Conservation (phyloP, 2,329 filamentous ascomycete genomes). For the Clonostachys byssicola region DNA sequence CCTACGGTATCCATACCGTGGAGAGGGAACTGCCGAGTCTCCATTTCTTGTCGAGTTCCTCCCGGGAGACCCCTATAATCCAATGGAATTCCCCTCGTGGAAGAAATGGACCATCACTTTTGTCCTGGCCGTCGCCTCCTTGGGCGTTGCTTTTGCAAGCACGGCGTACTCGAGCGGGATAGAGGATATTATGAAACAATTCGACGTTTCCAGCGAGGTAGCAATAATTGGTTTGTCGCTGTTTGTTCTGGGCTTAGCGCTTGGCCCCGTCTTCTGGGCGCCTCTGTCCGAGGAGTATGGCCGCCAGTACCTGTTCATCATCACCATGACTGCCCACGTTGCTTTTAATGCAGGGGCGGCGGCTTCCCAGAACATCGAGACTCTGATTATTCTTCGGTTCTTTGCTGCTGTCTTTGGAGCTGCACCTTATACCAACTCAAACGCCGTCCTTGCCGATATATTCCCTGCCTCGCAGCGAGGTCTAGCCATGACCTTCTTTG, state of each 20-base stretch:
- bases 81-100: constrained; percentile 45
- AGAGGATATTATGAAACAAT: constrained; percentile 61
- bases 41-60: constrained; percentile 63
- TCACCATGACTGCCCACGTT: constrained; percentile 50
- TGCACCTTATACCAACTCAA: constrained; percentile 49
- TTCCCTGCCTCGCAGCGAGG: constrained; percentile 44
- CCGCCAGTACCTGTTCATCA: constrained; percentile 53
- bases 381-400: constrained; percentile 57
- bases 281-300: constrained; percentile 50
- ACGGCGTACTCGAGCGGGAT: constrained; percentile 40
- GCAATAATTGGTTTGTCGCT: constrained; percentile 64
- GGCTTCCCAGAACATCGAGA: constrained; percentile 47
- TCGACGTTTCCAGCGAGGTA: constrained; percentile 60
- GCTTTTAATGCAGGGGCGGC: constrained; percentile 57
- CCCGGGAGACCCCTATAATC: constrained; percentile 59
- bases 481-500: constrained; percentile 49
- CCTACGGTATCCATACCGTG: neutral
- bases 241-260: constrained; percentile 49
- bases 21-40: constrained; percentile 51
- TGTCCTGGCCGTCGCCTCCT: constrained; percentile 55
- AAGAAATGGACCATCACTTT: constrained; percentile 61
- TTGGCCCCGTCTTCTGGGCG: constrained; percentile 12
- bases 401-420: constrained; percentile 53
- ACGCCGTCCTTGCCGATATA: constrained; percentile 53
- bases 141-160: constrained; percentile 61